phyloP scores from a whole-genome alignment of 148 eudicot genomes.

The Polygonum aviculare region DNA sequence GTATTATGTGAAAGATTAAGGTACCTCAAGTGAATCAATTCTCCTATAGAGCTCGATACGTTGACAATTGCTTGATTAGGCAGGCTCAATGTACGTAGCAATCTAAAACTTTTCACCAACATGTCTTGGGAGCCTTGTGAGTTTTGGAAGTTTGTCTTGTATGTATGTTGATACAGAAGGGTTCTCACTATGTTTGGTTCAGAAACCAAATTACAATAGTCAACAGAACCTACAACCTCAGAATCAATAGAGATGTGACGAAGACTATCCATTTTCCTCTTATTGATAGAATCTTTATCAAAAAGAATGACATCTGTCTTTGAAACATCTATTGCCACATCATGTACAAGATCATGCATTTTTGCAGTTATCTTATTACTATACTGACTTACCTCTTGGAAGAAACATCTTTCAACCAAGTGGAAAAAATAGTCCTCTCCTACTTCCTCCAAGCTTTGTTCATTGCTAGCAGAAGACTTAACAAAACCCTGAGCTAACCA shows the following conservation, averaged over 20 bases:
- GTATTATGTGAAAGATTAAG: background rate
- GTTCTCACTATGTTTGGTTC: background rate
- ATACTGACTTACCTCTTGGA: conserved; percentile 12
- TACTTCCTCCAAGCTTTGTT: conserved; percentile 12
- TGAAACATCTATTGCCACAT: background rate
- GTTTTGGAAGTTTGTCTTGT: background rate
- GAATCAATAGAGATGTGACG: background rate
- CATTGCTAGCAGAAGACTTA: background rate
- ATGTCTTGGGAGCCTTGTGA: background rate
- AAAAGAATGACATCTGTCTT: background rate
- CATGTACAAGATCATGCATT: background rate
- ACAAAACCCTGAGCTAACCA: conserved; percentile 22
- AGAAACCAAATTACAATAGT: background rate
- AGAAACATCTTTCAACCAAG: conserved; percentile 19
- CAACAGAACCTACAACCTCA: background rate
- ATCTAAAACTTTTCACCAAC: background rate
- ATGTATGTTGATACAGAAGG: background rate
- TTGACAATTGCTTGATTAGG: background rate
- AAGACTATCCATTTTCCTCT: background rate
- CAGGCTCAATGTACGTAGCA: background rate
- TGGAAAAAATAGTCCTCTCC: conserved; percentile 14
- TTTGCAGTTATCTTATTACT: too few relatives aligned
- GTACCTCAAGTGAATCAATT: background rate
- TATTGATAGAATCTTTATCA: background rate
- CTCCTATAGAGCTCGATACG: background rate